phyloP scores from a whole-genome alignment of 176 grass and related monocot species.

The Avena atlantica region DNA sequence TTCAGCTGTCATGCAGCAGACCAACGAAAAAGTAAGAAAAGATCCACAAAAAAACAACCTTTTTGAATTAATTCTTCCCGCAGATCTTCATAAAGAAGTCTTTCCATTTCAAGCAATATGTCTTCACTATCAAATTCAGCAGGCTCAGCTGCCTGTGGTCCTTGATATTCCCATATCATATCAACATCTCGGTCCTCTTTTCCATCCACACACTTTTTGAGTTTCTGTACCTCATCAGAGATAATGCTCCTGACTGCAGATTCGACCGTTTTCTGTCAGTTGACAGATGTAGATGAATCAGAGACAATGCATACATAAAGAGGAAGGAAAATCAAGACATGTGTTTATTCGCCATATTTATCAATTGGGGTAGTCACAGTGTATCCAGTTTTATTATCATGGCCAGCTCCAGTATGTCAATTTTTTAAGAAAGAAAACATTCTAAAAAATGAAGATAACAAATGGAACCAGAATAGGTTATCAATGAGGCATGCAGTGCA shows the following conservation, averaged over 20 bases:
- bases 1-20: neutral
- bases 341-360: neutral
- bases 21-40: constrained; percentile 36
- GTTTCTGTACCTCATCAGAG: constrained; percentile 87
- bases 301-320: constrained; percentile 26
- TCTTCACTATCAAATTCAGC: constrained; percentile 71
- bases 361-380: neutral
- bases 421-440: neutral
- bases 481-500: neutral
- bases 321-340: constrained; percentile 12
- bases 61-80: constrained; percentile 81
- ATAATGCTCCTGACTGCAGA: constrained; percentile 72
- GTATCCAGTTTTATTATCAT: constrained; percentile 19
- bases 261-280: constrained; percentile 64
- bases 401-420: neutral
- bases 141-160: constrained; percentile 44
- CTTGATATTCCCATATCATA: constrained; percentile 86
- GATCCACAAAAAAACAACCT: constrained; percentile 49
- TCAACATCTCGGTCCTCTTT: constrained; percentile 49
- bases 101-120: constrained; percentile 93
- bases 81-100: constrained; percentile 82
- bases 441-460: neutral
- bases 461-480: neutral
- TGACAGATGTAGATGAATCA: constrained; percentile 27
- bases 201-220: constrained; percentile 52